Base-by-base conservation (phyloP, 164 flowering plant species). In the Stephania japonica region DNA sequence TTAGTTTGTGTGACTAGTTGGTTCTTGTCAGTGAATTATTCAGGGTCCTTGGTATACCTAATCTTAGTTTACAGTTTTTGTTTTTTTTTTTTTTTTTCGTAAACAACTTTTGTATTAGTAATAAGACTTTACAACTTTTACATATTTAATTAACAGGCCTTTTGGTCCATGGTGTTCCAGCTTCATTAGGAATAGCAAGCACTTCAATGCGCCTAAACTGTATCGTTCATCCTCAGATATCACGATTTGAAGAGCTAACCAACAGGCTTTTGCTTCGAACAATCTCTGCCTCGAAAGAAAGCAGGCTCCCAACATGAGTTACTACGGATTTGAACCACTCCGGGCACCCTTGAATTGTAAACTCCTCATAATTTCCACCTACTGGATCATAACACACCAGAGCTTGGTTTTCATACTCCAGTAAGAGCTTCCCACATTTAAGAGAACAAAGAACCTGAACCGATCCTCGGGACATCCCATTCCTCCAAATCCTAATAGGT, bases 381-480 rank as follows among this genome's bases (percentile, higher is more conserved):
- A 2, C 21, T 42, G 43, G 42, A 42, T 67, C 70, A 67, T 67
- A 67, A 42, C 21, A 67, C n/a, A n/a, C 47, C 10, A 67, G 49
- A 67, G 24, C 43, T 19, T 67, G 47, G n/a, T 67, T 42, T 38
- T 11, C 43, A 6, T 38, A 38, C 16, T 62, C 65, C 25, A 62
- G 25, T 62, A 62, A 62, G 6, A 62, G 25, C 12, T 62, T 24
- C 7, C 65, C 65, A 21, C 27, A 21, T 62, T 24, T 21, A 21
- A 62, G 65, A 62, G 13, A 8, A 12, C 65, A 62, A 5, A 62
- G 27, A 67, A 82, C 77, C 32, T 78, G 16, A 67, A 80, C 79
- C 13, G 23, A 44, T 67, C 59, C 75, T 38, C 77, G 74, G 14
- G 61, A 70, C 24, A 66, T 14, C 24, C 49, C 69, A 4, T 68